Base-by-base conservation (phyloP, 495 filamentous ascomycete species). In the Rhizodiscina lignyota region DNA sequence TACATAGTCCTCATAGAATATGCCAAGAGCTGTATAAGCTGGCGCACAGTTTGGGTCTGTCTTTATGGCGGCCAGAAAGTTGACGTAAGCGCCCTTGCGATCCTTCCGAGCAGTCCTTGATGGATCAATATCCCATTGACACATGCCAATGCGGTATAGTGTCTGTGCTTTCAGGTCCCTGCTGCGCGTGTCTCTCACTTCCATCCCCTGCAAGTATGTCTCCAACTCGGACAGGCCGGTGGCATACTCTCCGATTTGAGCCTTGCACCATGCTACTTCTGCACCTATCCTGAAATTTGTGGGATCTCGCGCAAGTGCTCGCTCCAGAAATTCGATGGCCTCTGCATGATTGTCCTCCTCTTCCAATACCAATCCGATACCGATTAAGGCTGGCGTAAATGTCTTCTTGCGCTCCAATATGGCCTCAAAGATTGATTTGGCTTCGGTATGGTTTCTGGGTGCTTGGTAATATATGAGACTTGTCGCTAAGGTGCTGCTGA, bases 1-100 rank as follows among this genome's bases (percentile, higher is more conserved):
- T 38, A 71, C 75, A 44, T 94, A 93, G 42, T 94, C 91, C 8
- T 75, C 75, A 49, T 92, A 99, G 58, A 76, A 99, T n/a, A 87
- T 60, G n/a, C 89, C 89, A 6, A 99, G 70, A 36, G 72, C 86
- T 0, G 85, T 92, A 58, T 94, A 99, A 0, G 89, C 75, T 3
- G 89, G 85, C 1, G 89, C 87, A 54, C 70, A 89, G 47, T 82
- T 94, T 51, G 89, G 67, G 47, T 94, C 87, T 21, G 70, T 74
- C 45, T 91, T 83, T 18, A 96, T 65, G 0, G 91, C 74, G 19
- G 74, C 72, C 5, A 96, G 64, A 50, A 93, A 94, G 49, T 70
- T 75, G 8, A 75, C 62, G 46, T 94, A 94, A 2, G 86, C 76
- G 18, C 80, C 76, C 20, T 62, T 68, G 18, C 86, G 77, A 44